Conservation (phyloP, 441 rosid species). For the Gossypium trilobum region DNA sequence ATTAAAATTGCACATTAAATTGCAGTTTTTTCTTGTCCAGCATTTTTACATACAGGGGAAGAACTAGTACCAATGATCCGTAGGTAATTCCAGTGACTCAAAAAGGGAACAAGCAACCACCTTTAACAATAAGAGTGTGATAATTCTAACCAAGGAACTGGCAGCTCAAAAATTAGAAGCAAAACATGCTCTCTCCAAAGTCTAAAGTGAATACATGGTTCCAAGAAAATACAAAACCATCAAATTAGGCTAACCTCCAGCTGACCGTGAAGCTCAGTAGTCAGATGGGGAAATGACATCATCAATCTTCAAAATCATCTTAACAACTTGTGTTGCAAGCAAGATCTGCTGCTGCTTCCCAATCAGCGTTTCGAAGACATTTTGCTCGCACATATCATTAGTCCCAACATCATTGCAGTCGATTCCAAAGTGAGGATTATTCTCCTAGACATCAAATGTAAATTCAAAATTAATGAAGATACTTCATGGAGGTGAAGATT, state of each 20-base stretch:
- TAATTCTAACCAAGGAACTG: neutral
- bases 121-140: neutral
- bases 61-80: neutral
- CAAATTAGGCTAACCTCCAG: conserved; percentile 6
- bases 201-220: neutral
- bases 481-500: neutral
- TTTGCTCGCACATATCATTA: conserved; percentile 83
- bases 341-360: conserved; percentile 96
- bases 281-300: conserved; percentile 87
- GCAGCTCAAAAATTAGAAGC: conserved; percentile 19
- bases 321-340: conserved; percentile 94
- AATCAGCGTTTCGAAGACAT: conserved; percentile 82
- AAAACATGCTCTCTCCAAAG: conserved; percentile 4
- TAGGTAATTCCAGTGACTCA: neutral
- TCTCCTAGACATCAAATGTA: conserved; percentile 46
- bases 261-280: conserved; percentile 31
- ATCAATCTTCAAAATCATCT: conserved; percentile 96
- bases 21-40: neutral
- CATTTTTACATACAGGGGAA: neutral
- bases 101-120: neutral
- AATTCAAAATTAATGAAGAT: neutral
- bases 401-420: conserved; percentile 96
- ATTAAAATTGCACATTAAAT: neutral
- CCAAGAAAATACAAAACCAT: conserved; percentile 1
- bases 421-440: conserved; percentile 66